Evolutionary conservation across 2,329 filamentous ascomycete species (phyloP).

Genomic region (Thelonectria olida): DNA sequence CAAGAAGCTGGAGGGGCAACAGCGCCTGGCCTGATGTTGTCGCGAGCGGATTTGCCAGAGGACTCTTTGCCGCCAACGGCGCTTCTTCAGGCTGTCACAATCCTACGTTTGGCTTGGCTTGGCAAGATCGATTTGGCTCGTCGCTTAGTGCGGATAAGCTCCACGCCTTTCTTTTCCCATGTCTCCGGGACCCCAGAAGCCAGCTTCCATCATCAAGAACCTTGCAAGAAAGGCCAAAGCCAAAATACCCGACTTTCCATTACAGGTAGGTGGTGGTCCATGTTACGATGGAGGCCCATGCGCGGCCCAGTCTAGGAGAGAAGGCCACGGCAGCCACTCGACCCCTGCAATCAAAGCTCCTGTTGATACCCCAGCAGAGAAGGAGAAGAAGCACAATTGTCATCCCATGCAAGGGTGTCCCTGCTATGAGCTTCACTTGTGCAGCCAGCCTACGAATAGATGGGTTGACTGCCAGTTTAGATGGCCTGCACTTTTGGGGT

Average conservation of each 20-base stretch:
- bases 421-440: slow-evolving; percentile 28
- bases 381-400: slow-evolving; percentile 23
- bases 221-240: slow-evolving; percentile 15
- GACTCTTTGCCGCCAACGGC: slow-evolving; percentile 12
- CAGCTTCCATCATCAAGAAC: slow-evolving; percentile 10
- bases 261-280: slow-evolving; percentile 20
- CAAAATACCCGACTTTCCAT: slow-evolving; percentile 27
- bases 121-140: slow-evolving; percentile 19
- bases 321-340: slow-evolving; percentile 19
- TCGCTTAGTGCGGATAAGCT: slow-evolving; percentile 24
- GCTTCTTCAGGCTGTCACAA: slow-evolving; percentile 10
- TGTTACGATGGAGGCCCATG: slow-evolving; percentile 9
- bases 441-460: slow-evolving; percentile 34
- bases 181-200: slow-evolving; percentile 11
- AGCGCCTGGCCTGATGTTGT: slow-evolving; percentile 13
- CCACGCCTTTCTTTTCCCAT: slow-evolving; percentile 7
- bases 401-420: slow-evolving; percentile 30
- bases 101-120: not conserved
- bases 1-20: not conserved
- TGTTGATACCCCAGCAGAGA: slow-evolving; percentile 17
- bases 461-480: slow-evolving; percentile 37
- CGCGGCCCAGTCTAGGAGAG: not conserved
- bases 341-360: slow-evolving; percentile 29
- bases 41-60: slow-evolving; percentile 4
- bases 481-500: slow-evolving; percentile 30